These are phyloP conservation scores for Syzygium aqueum DNA, from an alignment of 345 rosid genomes.

Conservation along the genomic window DNA sequence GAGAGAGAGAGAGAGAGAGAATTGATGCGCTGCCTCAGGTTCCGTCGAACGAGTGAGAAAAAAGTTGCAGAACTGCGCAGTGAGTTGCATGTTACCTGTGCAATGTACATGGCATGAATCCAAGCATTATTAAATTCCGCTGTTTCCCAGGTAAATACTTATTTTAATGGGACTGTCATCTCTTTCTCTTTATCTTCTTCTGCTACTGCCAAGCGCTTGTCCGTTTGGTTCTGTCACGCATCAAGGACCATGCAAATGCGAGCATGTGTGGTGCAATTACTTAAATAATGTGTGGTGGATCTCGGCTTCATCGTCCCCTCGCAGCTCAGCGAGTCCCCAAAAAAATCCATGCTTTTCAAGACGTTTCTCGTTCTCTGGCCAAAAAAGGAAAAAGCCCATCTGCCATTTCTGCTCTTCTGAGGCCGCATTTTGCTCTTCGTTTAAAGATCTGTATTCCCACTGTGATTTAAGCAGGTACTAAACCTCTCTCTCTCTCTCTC, in stretches of 20 bases:
- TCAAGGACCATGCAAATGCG: not conserved
- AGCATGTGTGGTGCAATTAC: not conserved
- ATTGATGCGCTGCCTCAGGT: not conserved
- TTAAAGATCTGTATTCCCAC: not conserved
- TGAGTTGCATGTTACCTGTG: not conserved
- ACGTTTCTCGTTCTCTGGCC: not conserved
- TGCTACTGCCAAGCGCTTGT: not conserved
- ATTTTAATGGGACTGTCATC: not conserved
- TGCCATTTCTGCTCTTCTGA: not conserved
- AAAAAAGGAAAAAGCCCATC: not conserved
- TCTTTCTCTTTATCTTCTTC: not conserved
- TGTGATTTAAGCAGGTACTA: not conserved
- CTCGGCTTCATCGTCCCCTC: constrained; percentile 7
- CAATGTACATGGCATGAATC: not conserved
- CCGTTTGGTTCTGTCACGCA: not conserved
- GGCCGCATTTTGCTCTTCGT: not conserved
- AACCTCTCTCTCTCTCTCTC: not conserved
- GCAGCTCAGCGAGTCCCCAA: not conserved
- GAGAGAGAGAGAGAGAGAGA: not conserved
- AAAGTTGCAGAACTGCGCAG: not conserved
- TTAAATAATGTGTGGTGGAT: constrained; percentile 21
- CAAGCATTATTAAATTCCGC: not conserved
- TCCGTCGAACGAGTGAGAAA: not conserved
- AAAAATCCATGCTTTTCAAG: not conserved
- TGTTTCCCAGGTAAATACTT: not conserved